These are phyloP conservation scores for Austropuccinia psidii DNA, from an alignment of 1,284 basidiomycete species.

Conservation along the genomic window DNA sequence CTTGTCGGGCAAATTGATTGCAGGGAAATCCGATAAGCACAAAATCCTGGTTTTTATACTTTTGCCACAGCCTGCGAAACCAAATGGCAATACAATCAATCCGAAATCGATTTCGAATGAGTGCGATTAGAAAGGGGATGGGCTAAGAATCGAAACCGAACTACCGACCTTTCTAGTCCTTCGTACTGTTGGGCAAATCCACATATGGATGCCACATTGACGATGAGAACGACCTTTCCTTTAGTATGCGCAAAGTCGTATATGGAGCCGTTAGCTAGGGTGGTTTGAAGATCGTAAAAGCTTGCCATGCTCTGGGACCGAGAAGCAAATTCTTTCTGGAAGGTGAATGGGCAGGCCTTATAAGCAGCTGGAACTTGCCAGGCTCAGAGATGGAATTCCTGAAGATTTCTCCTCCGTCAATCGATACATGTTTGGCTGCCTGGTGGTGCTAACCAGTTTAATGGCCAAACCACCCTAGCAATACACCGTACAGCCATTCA, in stretches of 20 bases:
- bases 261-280: constrained; percentile 9
- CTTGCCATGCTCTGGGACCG: background rate
- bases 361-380: too few species aligned
- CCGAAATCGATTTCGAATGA: background rate
- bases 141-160: too few species aligned
- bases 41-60: constrained; percentile 23
- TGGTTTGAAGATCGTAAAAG: background rate
- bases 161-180: constrained; percentile 21
- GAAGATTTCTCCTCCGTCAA: too few species aligned
- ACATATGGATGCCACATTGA: constrained; percentile 25
- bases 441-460: too few species aligned
- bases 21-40: constrained; percentile 26
- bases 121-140: too few species aligned
- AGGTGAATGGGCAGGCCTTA: background rate
- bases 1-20: constrained; percentile 31
- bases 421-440: too few species aligned
- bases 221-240: constrained; percentile 27
- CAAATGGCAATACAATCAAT: background rate
- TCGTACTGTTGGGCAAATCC: constrained; percentile 25
- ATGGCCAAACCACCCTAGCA: too few species aligned
- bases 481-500: too few species aligned
- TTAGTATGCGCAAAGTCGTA: background rate
- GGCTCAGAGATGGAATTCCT: too few species aligned
- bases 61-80: constrained; percentile 22
- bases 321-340: background rate